Evolutionary conservation across 73 alveolate species (phyloP).

Genomic region (Paramecium tetraurelia): DNA sequence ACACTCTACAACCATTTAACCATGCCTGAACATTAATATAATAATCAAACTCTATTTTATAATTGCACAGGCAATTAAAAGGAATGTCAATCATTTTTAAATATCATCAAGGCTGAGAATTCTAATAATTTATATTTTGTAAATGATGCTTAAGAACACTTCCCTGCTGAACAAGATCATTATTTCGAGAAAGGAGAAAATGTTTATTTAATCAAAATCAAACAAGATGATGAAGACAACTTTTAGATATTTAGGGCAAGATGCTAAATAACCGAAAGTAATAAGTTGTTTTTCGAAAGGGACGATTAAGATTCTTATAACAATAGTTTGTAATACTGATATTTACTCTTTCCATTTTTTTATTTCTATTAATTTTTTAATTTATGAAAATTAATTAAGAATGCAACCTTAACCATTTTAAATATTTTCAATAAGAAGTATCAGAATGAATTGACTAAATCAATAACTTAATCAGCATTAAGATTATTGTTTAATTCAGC

Average conservation of each 20-base stretch:
- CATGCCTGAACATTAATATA: neutral
- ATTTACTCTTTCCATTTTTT: neutral
- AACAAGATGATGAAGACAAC: neutral
- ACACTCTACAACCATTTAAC: neutral
- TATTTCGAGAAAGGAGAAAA: neutral
- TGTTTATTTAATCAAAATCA: neutral
- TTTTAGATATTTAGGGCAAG: neutral
- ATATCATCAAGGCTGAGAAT: neutral
- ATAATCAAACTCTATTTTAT: neutral
- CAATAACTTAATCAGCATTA: neutral
- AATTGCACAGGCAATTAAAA: neutral
- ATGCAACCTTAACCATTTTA: too few species aligned
- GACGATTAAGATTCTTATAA: neutral
- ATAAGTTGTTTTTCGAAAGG: neutral
- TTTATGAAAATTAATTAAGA: neutral
- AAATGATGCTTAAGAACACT: neutral
- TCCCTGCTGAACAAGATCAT: neutral
- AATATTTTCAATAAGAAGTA: neutral
- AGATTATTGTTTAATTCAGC: neutral
- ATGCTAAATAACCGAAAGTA: neutral
- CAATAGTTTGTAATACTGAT: neutral
- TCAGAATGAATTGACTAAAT: neutral
- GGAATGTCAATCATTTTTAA: neutral
- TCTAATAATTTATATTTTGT: neutral
- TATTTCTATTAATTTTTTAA: neutral